Percentiles rank a stretch among this genome's conserved stretches.
Conservation (phyloP, 805 yeast genomes). For the Yamadazyma philogaea region DNA sequence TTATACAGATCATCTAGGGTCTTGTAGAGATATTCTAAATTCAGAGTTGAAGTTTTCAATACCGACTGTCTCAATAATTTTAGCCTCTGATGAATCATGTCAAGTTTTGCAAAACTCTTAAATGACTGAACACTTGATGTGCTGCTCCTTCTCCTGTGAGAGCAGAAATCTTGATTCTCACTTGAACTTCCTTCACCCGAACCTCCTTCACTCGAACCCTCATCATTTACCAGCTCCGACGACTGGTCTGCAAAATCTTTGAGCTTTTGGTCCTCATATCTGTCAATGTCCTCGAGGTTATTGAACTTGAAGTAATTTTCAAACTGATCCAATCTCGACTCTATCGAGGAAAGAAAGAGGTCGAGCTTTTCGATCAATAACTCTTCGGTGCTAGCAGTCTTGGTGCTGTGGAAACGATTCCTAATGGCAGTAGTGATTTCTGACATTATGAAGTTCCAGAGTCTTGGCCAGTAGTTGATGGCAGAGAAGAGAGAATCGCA, state of each 20-base stretch:
- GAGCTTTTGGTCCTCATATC: constrained; percentile 5
- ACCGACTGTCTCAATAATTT: constrained; percentile 35
- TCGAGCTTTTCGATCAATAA: constrained; percentile 39
- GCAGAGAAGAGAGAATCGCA: background rate
- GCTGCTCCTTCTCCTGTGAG: constrained; percentile 22
- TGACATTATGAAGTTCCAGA: constrained; percentile 11
- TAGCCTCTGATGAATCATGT: constrained; percentile 34
- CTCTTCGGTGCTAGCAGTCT: constrained; percentile 31
- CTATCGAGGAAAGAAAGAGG: constrained; percentile 41
- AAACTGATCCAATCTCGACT: constrained; percentile 36
- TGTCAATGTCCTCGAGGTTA: constrained; percentile 17
- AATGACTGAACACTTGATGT: constrained; percentile 28
- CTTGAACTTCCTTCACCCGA: constrained; percentile 4
- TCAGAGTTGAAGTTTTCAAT: constrained; percentile 33
- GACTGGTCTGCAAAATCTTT: background rate
- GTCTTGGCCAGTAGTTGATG: too few species aligned
- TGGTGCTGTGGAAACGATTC: constrained; percentile 8
- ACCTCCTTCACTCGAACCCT: background rate
- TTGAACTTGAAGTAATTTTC: constrained; percentile 36
- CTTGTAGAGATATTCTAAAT: constrained; percentile 37
- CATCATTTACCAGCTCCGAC: background rate
- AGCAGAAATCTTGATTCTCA: background rate
- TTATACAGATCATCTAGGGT: constrained; percentile 42
- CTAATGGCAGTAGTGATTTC: constrained; percentile 15
- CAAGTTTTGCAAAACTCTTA: constrained; percentile 33